Percentiles rank a stretch among this genome's conserved stretches.
Evolutionary conservation across 2,329 filamentous ascomycete species (phyloP).

Genomic region (Gnomoniopsis smithogilvyi): DNA sequence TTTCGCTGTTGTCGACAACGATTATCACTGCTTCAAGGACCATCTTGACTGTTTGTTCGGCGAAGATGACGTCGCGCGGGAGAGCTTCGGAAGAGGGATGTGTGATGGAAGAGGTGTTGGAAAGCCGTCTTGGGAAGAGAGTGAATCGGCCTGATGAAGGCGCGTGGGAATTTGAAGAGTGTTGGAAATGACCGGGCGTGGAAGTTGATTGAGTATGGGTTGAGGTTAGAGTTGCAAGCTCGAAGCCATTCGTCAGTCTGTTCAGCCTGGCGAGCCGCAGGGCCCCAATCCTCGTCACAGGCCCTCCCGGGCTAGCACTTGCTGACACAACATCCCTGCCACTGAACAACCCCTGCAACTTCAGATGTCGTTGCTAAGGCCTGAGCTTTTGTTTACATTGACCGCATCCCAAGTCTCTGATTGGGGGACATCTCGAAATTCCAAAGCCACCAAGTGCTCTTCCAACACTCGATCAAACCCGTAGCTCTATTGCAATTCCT

Average conservation of each 20-base stretch:
- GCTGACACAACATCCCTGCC: neutral
- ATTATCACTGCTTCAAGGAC: constrained; percentile 99
- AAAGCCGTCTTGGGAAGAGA: neutral
- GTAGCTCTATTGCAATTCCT: neutral
- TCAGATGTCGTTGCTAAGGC: neutral
- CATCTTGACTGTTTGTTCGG: constrained; percentile 62
- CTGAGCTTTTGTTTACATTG: neutral
- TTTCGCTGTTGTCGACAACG: constrained; percentile 98
- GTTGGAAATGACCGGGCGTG: neutral
- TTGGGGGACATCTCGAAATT: neutral
- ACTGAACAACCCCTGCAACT: neutral
- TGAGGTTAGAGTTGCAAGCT: constrained; percentile 1
- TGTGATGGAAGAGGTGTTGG: neutral
- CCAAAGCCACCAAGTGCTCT: neutral
- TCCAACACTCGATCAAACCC: neutral
- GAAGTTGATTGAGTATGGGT: neutral
- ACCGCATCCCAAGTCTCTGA: neutral
- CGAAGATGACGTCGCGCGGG: constrained; percentile 21
- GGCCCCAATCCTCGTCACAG: constrained; percentile 8
- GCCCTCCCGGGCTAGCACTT: constrained; percentile 9
- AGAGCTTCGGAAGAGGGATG: constrained; percentile 20
- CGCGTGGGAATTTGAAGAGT: neutral
- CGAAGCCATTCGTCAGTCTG: constrained; percentile 18
- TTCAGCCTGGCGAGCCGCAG: constrained; percentile 19
- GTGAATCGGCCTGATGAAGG: neutral